Evolutionary conservation across 768 basidiomycete genomes (phyloP), one percentile per base, ranked within the genome.

Genomic region (Inosperma sp.): DNA sequence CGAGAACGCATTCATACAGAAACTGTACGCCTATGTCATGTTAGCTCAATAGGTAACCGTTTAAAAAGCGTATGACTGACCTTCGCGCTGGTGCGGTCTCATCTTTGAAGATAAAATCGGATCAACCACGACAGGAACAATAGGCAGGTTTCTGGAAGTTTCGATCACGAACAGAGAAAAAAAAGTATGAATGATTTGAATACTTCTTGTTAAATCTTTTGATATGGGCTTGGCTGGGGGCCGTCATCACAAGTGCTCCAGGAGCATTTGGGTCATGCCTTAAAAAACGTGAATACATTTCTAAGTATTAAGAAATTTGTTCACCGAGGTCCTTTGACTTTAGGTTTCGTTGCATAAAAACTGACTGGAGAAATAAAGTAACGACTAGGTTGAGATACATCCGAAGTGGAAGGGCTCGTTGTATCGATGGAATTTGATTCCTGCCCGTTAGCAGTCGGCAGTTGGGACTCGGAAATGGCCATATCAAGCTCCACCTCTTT

Each of bases 1-100:
- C 94, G 93, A 97, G 97, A 14, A 94, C 88, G 60, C 86, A 91
- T 62, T 94, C 91, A 62, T 99, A 99, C 73, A 99, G 71, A 67
- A 99, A 99, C 63, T 81, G 79, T 27, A 92, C 77, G 25, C 90
- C 86, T 86, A 49, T 4, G 21, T 6, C 34, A 12, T 40, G 23
- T 43, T 53, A 19, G 35, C 23, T 53, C 14, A 5, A 14, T 23
- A 41, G 12, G 21, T 4, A 17, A 41, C 3, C 26, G 23, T 30
- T 10, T 53, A 19, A 17, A 34, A 36, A 16, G 21, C 37, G 12
- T 5, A 8, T 7, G 23, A 45, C 61, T 21, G 49, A 79, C 93
- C 93, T 76, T 96, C 93, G 39, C 78, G 74, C 62, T 99, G 96
- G 69, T 99, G 96, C 12, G 86, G 81, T 45, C 95, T 76, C 67